These are phyloP conservation scores for Talaromyces sp. DNA, from an alignment of 2,329 filamentous ascomycete genomes.

Conservation along the genomic window DNA sequence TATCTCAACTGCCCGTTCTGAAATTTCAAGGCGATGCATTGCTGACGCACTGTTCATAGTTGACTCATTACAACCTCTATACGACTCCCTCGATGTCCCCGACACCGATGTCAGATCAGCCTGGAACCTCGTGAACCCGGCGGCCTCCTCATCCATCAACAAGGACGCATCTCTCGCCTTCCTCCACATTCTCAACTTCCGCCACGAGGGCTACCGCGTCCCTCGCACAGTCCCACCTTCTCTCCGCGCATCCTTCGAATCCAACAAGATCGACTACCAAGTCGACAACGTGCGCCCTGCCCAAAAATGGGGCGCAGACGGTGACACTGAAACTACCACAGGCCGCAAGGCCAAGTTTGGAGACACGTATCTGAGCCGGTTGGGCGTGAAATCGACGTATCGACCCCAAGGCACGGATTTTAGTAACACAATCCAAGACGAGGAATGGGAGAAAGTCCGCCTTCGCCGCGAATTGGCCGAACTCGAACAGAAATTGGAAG, in stretches of 20 bases:
- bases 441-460: slow-evolving; percentile 95
- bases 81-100: slow-evolving; percentile 64
- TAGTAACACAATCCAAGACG: slow-evolving; percentile 73
- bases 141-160: slow-evolving; percentile 74
- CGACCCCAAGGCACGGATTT: slow-evolving; percentile 87
- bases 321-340: slow-evolving; percentile 72
- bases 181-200: slow-evolving; percentile 91
- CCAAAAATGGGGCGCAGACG: slow-evolving; percentile 72
- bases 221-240: slow-evolving; percentile 86
- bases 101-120: slow-evolving; percentile 81
- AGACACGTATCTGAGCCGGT: slow-evolving; percentile 87
- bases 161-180: slow-evolving; percentile 95
- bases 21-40: neutral
- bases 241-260: slow-evolving; percentile 87
- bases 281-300: slow-evolving; percentile 69
- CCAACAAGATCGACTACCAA: slow-evolving; percentile 95
- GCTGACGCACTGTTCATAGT: slow-evolving; percentile 49
- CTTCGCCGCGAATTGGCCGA: slow-evolving; percentile 89
- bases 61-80: slow-evolving; percentile 73
- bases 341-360: slow-evolving; percentile 96
- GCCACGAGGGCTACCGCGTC: slow-evolving; percentile 92
- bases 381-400: slow-evolving; percentile 76
- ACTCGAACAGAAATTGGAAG: slow-evolving; percentile 79
- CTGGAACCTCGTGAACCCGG: slow-evolving; percentile 97
- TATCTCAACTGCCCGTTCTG: slow-evolving; percentile 16